Evolutionary conservation across 805 yeast species (phyloP).

Genomic region (Blastobotrys robertii): DNA sequence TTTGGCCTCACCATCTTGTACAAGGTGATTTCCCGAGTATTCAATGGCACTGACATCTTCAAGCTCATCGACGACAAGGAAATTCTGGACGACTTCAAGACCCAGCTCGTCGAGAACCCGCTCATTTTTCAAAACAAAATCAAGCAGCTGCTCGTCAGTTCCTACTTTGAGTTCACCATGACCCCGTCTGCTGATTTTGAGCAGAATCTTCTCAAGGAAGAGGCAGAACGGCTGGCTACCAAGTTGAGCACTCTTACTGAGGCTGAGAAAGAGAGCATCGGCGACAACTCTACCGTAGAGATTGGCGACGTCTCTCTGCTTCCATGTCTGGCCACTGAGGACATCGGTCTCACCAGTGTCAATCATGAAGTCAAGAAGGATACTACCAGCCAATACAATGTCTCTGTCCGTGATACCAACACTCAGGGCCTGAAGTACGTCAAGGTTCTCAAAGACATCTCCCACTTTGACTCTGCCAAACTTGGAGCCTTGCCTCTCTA

Average conservation of each 20-base stretch:
- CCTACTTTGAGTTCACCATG: conserved; percentile 68
- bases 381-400: neutral
- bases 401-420: conserved; percentile 27
- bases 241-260: conserved; percentile 39
- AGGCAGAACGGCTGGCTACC: conserved; percentile 38
- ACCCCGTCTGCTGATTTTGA: conserved; percentile 54
- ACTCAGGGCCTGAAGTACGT: conserved; percentile 63
- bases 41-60: conserved; percentile 71
- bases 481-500: conserved; percentile 69
- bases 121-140: conserved; percentile 52
- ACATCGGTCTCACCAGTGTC: conserved; percentile 43
- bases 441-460: conserved; percentile 53
- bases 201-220: conserved; percentile 42
- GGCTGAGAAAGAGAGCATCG: conserved; percentile 48
- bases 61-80: conserved; percentile 55
- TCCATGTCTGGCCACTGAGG: conserved; percentile 67
- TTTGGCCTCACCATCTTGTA: conserved; percentile 76
- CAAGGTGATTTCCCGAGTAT: conserved; percentile 76
- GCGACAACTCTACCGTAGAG: conserved; percentile 49
- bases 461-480: conserved; percentile 48
- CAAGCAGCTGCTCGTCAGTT: conserved; percentile 41
- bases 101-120: conserved; percentile 48
- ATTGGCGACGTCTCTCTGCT: conserved; percentile 71
- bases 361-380: conserved; percentile 13
- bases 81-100: conserved; percentile 47